A percentile compares a stretch with the other conserved stretches of the same genome.
Conservation (phyloP, 495 filamentous ascomycete genomes). For the Talaromyces adpressus region DNA sequence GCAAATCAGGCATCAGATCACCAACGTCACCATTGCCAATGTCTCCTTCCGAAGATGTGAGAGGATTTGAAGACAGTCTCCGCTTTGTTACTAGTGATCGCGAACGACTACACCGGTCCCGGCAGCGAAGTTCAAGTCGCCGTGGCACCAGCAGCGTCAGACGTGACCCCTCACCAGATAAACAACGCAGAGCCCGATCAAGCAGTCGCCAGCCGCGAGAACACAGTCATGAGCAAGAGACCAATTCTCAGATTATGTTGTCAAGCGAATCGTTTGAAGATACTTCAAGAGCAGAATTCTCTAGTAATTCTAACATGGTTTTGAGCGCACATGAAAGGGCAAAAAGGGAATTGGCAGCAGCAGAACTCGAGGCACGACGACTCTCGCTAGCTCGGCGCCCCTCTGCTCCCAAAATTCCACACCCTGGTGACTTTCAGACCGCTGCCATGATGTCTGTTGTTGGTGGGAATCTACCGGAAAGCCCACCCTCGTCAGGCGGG, state of each 20-base stretch:
- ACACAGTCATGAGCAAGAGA: slow-evolving; percentile 13
- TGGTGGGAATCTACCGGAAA: slow-evolving; percentile 18
- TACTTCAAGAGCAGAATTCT: slow-evolving; percentile 9
- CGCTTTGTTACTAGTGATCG: slow-evolving; percentile 52
- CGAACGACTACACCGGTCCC: slow-evolving; percentile 55
- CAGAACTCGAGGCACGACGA: slow-evolving; percentile 80
- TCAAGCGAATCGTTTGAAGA: slow-evolving; percentile 9
- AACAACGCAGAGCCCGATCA: slow-evolving; percentile 37
- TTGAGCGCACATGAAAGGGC: slow-evolving; percentile 28
- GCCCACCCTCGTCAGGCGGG: slow-evolving; percentile 25
- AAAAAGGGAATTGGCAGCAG: slow-evolving; percentile 72
- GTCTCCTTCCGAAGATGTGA: slow-evolving; percentile 32
- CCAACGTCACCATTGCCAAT: slow-evolving; percentile 78
- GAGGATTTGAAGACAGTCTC: slow-evolving; percentile 53
- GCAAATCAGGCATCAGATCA: slow-evolving; percentile 55
- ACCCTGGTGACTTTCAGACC: slow-evolving; percentile 58
- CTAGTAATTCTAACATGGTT: slow-evolving; percentile 16
- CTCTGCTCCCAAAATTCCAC: slow-evolving; percentile 70
- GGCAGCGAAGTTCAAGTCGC: slow-evolving; percentile 46
- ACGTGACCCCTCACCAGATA: slow-evolving; percentile 41
- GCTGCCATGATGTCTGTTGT: slow-evolving; percentile 24
- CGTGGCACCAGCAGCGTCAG: slow-evolving; percentile 31
- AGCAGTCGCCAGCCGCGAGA: slow-evolving; percentile 35
- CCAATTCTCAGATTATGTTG: slow-evolving; percentile 6
- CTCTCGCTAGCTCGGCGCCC: slow-evolving; percentile 74